Conservation (phyloP, 2,329 filamentous ascomycete genomes). For the Fusarium sp. region DNA sequence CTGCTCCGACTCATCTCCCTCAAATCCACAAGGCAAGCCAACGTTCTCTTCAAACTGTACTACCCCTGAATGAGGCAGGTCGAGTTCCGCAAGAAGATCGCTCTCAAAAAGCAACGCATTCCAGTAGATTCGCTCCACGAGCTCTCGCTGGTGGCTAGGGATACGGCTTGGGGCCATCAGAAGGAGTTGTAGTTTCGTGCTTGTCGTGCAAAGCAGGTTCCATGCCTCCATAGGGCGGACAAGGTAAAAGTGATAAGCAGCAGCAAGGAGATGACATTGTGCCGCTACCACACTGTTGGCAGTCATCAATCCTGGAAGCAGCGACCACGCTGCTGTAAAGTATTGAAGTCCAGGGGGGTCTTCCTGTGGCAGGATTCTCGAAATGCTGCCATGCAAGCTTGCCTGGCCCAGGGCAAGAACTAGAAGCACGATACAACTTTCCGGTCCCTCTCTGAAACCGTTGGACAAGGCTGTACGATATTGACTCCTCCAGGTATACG, state of each 20-base stretch:
- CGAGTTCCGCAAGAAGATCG: conserved; percentile 81
- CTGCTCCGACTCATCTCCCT: conserved; percentile 72
- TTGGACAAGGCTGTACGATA: conserved; percentile 81
- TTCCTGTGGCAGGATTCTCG: conserved; percentile 73
- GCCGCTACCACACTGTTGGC: conserved; percentile 81
- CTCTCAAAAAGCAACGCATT: conserved; percentile 85
- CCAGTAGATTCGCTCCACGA: conserved; percentile 86
- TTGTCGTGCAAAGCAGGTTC: conserved; percentile 82
- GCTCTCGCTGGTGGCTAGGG: conserved; percentile 75
- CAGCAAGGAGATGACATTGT: conserved; percentile 83
- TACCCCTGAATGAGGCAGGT: conserved; percentile 84
- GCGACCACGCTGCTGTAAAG: conserved; percentile 82
- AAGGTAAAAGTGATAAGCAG: conserved; percentile 85
- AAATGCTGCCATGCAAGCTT: conserved; percentile 80
- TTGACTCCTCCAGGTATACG: conserved; percentile 81
- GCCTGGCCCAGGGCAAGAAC: conserved; percentile 83
- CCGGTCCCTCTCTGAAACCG: conserved; percentile 80
- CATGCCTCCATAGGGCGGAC: conserved; percentile 86
- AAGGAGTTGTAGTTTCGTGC: conserved; percentile 83
- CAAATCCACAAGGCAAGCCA: conserved; percentile 81
- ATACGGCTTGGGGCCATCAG: conserved; percentile 79
- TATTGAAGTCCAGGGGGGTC: conserved; percentile 82
- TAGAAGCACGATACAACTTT: conserved; percentile 84
- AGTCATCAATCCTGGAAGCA: conserved; percentile 83
- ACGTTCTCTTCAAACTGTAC: conserved; percentile 86